phyloP scores from a whole-genome alignment of 495 filamentous ascomycete species.

The Neurospora sp. region DNA sequence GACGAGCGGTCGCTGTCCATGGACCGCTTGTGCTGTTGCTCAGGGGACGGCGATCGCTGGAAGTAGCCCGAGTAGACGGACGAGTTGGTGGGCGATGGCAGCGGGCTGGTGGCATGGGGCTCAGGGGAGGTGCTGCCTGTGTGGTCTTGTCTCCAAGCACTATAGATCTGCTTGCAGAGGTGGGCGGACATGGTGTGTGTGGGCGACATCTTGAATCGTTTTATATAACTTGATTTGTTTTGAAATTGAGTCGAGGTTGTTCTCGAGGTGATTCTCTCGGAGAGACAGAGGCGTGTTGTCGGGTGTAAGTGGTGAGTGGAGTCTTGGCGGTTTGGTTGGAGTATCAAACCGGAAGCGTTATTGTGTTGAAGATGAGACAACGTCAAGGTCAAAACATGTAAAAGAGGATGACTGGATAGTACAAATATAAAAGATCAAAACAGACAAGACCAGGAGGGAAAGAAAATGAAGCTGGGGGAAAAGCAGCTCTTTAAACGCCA shows the following conservation, averaged over 20 bases:
- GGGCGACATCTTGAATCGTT: constrained; percentile 31
- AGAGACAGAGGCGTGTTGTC: not conserved
- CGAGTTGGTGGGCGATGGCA: constrained; percentile 15
- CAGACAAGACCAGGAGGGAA: not conserved
- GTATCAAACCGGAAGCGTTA: not conserved
- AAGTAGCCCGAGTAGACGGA: constrained; percentile 15
- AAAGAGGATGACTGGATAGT: not conserved
- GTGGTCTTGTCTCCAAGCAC: constrained; percentile 29
- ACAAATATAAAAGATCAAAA: not conserved
- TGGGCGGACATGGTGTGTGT: constrained; percentile 45
- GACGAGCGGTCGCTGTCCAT: constrained; percentile 33
- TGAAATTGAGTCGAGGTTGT: not conserved
- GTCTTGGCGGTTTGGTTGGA: not conserved
- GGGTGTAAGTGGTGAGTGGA: not conserved
- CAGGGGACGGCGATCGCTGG: constrained; percentile 29
- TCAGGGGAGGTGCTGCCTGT: constrained; percentile 26
- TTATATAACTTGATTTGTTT: not conserved
- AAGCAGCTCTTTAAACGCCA: not conserved
- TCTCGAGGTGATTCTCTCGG: not conserved
- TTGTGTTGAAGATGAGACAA: not conserved
- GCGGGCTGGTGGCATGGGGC: constrained; percentile 9
- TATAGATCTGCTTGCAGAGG: constrained; percentile 41
- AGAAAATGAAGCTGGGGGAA: not conserved
- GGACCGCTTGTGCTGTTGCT: constrained; percentile 23
- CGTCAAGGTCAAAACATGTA: not conserved